Base-by-base conservation (phyloP, 495 filamentous ascomycete species). In the Umbilicaria muhlenbergii region DNA sequence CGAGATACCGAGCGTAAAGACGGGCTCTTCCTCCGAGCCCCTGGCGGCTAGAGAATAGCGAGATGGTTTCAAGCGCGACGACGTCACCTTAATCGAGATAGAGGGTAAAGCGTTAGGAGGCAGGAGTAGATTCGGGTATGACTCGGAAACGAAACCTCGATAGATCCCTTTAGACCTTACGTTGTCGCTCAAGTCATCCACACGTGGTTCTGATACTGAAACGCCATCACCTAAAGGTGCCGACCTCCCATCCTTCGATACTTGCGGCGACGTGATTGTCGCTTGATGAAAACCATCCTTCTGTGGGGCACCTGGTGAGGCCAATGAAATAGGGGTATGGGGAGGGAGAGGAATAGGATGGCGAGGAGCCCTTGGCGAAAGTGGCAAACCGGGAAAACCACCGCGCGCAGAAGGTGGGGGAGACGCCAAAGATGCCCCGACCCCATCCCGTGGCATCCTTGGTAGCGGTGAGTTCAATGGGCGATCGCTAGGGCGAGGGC, bases 81-180 rank as follows among this genome's bases (percentile, higher is more conserved):
- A 96, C 10, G 82, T 82, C 7, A 95, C 89, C 51, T 69, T 81
- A 19, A 94, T 78, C 50, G 83, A 75, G 49, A 96, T 75, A 15
- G 83, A 78, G 10, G 86, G 80, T 14, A 98, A 73, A n/a, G 87
- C 85, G 58, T 92, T 88, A 0, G 87, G 87, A n/a, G 86, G 78
- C 15, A 95, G 64, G 19, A 94, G 60, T 16, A 94, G 67, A 38
- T 81, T 78, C 8, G 87, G 86, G 55, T 88, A 88, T 39, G 88
- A 78, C 2, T 91, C 85, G 0, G 81, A 83, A 0, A 84, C 66
- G 15, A 94, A 62, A 13, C 86, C 84, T 58, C 70, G 69, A 48
- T 75, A 82, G 18, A 83, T 69, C 12, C 57, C 48, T 40, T 42
- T 55, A 7, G 47, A 32, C 17, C 45, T 40, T 28, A 28, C 24